A percentile compares a stretch with the other conserved stretches of the same genome.
Evolutionary conservation across 768 basidiomycete genomes (phyloP).

Genomic region (Lactifluus hygrophoroides): DNA sequence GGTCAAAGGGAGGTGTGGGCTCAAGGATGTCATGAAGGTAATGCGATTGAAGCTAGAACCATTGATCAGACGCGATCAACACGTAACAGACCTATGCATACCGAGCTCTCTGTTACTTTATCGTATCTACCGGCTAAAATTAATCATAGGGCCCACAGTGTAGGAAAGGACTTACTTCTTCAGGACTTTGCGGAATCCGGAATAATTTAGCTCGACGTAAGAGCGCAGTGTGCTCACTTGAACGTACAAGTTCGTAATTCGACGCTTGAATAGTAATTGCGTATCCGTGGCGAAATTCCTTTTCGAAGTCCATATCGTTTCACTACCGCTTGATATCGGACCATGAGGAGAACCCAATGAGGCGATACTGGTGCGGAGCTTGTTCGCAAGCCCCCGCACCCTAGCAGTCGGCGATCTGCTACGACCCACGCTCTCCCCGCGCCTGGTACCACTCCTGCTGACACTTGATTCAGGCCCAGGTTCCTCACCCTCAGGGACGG

Average conservation of each 20-base stretch:
- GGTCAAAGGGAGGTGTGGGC: constrained; percentile 56
- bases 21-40: constrained; percentile 73
- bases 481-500: constrained; percentile 18
- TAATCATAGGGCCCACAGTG: not conserved
- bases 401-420: constrained; percentile 15
- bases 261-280: constrained; percentile 79
- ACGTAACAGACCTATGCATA: constrained; percentile 21
- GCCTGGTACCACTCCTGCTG: not conserved
- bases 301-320: constrained; percentile 66
- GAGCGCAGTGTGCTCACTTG: constrained; percentile 67
- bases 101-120: constrained; percentile 77
- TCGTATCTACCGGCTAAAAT: constrained; percentile 58
- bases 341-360: constrained; percentile 42
- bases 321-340: constrained; percentile 26
- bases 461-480: not conserved
- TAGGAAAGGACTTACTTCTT: constrained; percentile 64
- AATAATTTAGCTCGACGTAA: constrained; percentile 87
- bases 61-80: not conserved
- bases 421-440: constrained; percentile 3
- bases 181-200: constrained; percentile 89
- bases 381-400: constrained; percentile 28
- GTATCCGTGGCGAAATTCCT: constrained; percentile 79
- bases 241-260: constrained; percentile 77
- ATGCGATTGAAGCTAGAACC: constrained; percentile 55
- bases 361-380: constrained; percentile 38